These are phyloP conservation scores for Parietichytrium sp. DNA, from an alignment of 108 stramenopile genomes.

Conservation along the genomic window DNA sequence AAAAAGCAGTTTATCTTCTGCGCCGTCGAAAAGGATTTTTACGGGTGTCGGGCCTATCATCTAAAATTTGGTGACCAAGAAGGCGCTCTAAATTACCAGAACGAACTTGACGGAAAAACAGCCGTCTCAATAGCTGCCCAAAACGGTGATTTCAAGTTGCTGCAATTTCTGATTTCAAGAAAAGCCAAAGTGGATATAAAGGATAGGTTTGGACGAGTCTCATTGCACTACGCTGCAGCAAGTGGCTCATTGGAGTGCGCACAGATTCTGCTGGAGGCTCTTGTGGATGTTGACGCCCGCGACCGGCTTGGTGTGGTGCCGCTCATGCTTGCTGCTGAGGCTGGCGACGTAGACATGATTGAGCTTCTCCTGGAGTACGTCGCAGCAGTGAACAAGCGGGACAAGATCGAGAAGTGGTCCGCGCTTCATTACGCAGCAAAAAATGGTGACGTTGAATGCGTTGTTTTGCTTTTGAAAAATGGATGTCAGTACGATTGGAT, in stretches of 20 bases:
- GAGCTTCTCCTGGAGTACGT: conserved; percentile 7
- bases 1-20: not conserved
- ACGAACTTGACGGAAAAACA: not conserved
- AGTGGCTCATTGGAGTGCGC: not conserved
- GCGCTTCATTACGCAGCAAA: conserved; percentile 35
- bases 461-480: not conserved
- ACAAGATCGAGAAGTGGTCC: conserved; percentile 31
- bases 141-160: not conserved
- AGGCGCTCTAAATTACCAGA: not conserved
- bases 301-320: not conserved
- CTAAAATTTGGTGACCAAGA: not conserved
- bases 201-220: not conserved
- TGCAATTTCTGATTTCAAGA: not conserved
- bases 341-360: not conserved
- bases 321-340: conserved; percentile 14
- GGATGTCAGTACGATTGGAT: not conserved
- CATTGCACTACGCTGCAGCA: not conserved
- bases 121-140: not conserved
- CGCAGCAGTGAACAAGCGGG: not conserved
- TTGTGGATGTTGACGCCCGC: not conserved
- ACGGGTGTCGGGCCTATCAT: not conserved
- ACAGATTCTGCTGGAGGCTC: not conserved
- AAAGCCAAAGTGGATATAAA: not conserved
- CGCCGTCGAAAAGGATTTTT: not conserved
- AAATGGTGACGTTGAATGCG: not conserved